Evolutionary conservation across 148 eudicot genomes (phyloP).

Genomic region (Camellia japonica): DNA sequence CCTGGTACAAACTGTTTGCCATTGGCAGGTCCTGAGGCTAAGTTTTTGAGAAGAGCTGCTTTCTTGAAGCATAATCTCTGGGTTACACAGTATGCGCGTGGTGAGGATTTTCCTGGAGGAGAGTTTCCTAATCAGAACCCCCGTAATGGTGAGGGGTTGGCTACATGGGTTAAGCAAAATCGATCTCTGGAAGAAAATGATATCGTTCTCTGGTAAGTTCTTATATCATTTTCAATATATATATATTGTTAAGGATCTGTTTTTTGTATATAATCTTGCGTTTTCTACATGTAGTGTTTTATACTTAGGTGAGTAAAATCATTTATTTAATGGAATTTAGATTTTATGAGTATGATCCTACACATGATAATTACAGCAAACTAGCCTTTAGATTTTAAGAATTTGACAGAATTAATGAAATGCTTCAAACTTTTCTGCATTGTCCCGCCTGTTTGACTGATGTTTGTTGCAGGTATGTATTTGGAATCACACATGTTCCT

Average conservation of each 20-base stretch:
- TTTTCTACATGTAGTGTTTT: not conserved
- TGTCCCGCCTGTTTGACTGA: not conserved
- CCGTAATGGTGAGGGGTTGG: constrained; percentile 89
- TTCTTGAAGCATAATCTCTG: constrained; percentile 97
- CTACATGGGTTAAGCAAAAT: constrained; percentile 87
- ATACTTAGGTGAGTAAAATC: not conserved
- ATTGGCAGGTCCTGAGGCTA: constrained; percentile 89
- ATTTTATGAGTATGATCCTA: not conserved
- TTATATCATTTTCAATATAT: not conserved
- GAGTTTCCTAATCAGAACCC: constrained; percentile 99
- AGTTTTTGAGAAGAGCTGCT: constrained; percentile 88
- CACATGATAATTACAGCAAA: not conserved
- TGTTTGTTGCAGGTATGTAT: constrained; percentile 65
- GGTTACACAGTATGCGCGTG: constrained; percentile 74
- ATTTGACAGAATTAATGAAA: not conserved
- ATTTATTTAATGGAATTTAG: not conserved
- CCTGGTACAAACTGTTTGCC: constrained; percentile 94
- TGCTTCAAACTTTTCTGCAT: constrained; percentile 12
- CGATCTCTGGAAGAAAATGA: constrained; percentile 89
- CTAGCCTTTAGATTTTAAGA: not conserved
- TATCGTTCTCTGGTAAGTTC: constrained; percentile 81
- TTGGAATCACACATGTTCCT: constrained; percentile 92
- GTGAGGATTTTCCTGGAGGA: constrained; percentile 92
- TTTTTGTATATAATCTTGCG: not conserved
- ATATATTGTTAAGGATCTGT: too few species aligned